These are phyloP conservation scores for Linderniella brevidens DNA, from an alignment of 257 asterid genomes.

Conservation along the genomic window DNA sequence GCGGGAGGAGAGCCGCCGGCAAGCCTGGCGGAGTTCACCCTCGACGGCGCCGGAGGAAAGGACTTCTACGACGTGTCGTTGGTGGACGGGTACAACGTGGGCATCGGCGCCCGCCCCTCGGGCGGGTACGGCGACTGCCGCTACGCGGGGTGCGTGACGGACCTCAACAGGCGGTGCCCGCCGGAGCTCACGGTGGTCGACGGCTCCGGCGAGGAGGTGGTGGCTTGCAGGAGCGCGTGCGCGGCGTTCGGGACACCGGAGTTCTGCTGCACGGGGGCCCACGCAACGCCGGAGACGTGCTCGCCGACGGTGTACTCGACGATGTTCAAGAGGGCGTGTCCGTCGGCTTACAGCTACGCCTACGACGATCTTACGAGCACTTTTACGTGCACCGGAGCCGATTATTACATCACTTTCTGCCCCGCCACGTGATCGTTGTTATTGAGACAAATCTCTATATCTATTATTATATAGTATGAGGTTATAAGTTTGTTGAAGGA, in stretches of 20 bases:
- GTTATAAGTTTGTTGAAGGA: too few species aligned
- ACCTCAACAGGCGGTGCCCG: constrained; percentile 33
- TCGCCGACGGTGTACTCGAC: constrained; percentile 56
- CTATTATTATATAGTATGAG: neutral
- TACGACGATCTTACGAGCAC: constrained; percentile 76
- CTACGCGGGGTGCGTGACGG: constrained; percentile 26
- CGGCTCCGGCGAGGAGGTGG: constrained; percentile 19
- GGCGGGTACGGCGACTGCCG: constrained; percentile 35
- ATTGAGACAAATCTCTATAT: too few species aligned
- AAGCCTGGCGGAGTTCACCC: constrained; percentile 63
- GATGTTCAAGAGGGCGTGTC: constrained; percentile 72
- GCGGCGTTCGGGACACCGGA: constrained; percentile 45
- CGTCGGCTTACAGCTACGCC: constrained; percentile 85
- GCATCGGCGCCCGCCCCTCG: constrained; percentile 26
- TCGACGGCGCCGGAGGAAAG: constrained; percentile 19
- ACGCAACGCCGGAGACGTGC: constrained; percentile 51
- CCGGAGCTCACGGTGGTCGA: constrained; percentile 21
- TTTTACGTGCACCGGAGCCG: constrained; percentile 48
- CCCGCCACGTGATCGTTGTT: constrained; percentile 18
- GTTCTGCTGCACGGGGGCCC: constrained; percentile 71
- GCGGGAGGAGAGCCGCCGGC: constrained; percentile 73
- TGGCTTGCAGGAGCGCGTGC: constrained; percentile 73
- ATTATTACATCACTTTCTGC: constrained; percentile 72
- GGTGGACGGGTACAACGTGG: constrained; percentile 65
- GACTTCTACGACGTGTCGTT: constrained; percentile 90